phyloP scores from a whole-genome alignment of 225 moss, liverwort and hornwort genomes.

The Straminergon stramineum region DNA sequence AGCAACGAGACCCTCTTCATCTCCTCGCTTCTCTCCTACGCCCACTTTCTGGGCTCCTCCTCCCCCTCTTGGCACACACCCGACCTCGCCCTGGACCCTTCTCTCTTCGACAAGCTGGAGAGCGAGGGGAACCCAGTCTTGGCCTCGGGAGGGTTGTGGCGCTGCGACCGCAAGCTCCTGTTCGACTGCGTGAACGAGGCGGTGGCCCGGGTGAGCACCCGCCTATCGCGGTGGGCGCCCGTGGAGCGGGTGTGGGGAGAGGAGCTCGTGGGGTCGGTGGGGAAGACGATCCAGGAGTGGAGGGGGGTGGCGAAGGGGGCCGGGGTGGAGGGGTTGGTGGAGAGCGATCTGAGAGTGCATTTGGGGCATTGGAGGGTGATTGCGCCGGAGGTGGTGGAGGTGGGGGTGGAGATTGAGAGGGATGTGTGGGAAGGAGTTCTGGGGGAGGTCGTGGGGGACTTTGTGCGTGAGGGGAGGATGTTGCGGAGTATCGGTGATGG shows the following conservation, averaged over 20 bases:
- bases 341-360: slow-evolving; percentile 18
- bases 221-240: not conserved
- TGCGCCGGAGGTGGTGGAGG: not conserved
- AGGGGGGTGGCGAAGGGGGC: not conserved
- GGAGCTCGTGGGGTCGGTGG: slow-evolving; percentile 9
- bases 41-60: slow-evolving; percentile 7
- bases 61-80: slow-evolving; percentile 14
- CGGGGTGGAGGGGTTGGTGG: slow-evolving; percentile 24
- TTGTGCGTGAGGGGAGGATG: not conserved
- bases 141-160: slow-evolving; percentile 21
- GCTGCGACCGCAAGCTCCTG: slow-evolving; percentile 34
- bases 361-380: slow-evolving; percentile 5
- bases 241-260: not conserved
- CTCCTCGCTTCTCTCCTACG: slow-evolving; percentile 12
- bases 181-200: slow-evolving; percentile 46
- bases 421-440: not conserved
- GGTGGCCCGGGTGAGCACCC: not conserved
- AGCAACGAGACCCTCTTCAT: slow-evolving; percentile 26
- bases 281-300: slow-evolving; percentile 19
- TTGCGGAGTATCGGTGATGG: not conserved
- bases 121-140: not conserved
- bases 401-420: not conserved
- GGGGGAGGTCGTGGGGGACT: not conserved
- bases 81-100: slow-evolving; percentile 20
- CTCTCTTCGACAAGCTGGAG: slow-evolving; percentile 35